phyloP scores from a whole-genome alignment of 176 grass and related monocot genomes.

The Eremochloa ophiuroides region DNA sequence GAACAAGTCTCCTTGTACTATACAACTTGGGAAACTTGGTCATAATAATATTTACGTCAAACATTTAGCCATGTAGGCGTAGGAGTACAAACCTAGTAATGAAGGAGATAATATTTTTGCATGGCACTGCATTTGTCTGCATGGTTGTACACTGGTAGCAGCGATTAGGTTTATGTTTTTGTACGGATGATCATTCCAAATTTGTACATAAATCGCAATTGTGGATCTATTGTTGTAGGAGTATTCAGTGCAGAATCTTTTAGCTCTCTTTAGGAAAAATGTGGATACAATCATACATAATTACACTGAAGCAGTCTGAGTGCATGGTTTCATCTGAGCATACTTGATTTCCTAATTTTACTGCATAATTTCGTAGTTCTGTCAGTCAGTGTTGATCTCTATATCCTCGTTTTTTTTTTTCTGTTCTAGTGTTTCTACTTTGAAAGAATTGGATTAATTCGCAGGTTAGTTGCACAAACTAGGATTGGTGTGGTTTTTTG shows the following conservation, averaged over 20 bases:
- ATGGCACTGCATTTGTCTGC: neutral
- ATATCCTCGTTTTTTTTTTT: neutral
- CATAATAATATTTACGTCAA: neutral
- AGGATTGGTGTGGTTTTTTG: no score
- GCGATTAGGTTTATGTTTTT: neutral
- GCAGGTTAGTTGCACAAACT: neutral
- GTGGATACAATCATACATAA: no score
- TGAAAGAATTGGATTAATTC: neutral
- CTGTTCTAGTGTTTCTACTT: neutral
- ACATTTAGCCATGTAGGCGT: neutral
- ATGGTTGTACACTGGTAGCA: neutral
- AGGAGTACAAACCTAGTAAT: neutral
- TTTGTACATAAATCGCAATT: neutral
- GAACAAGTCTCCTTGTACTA: neutral
- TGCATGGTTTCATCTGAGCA: neutral
- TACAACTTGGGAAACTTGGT: constrained; percentile 8
- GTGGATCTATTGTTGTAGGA: neutral
- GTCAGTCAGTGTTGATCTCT: neutral
- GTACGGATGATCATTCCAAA: neutral
- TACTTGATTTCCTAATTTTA: neutral
- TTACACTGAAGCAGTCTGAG: neutral
- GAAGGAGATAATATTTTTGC: neutral
- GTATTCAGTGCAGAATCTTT: neutral
- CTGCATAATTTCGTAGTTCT: neutral
- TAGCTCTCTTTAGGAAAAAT: neutral